Conservation (phyloP, 306 rosid species). For the Quercus suber region DNA sequence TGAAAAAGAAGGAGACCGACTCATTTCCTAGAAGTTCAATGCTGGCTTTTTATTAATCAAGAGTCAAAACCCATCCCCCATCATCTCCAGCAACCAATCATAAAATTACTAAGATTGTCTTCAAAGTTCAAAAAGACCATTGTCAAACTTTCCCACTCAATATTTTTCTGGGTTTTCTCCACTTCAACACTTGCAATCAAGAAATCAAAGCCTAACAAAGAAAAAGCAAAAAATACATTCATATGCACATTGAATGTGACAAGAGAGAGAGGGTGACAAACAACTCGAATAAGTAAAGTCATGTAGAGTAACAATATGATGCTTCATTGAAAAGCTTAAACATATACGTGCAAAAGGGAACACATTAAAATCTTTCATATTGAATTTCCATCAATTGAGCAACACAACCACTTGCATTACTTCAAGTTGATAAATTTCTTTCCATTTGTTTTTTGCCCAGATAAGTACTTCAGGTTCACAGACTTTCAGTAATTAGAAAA, state of each 20-base stretch:
- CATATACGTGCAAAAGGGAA: neutral
- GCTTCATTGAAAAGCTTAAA: neutral
- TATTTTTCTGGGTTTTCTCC: conserved; percentile 14
- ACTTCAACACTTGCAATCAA: conserved; percentile 13
- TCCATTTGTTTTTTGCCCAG: neutral
- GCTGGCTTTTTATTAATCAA: conserved; percentile 28
- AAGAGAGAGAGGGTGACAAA: neutral
- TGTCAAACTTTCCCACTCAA: conserved; percentile 11
- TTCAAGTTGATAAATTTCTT: neutral
- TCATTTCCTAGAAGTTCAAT: conserved; percentile 51
- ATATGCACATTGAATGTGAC: neutral
- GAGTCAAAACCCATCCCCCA: conserved; percentile 19
- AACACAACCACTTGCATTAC: conserved; percentile 12
- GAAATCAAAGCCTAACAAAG: conserved; percentile 27
- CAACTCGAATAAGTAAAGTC: neutral
- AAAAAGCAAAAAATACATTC: conserved; percentile 16
- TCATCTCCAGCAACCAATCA: conserved; percentile 27
- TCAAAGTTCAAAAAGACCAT: conserved; percentile 16
- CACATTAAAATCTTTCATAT: neutral
- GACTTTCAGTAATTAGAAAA: neutral
- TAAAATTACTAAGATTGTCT: conserved; percentile 28
- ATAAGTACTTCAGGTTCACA: conserved; percentile 7
- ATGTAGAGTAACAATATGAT: neutral
- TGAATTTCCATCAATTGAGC: neutral
- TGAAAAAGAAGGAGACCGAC: conserved; percentile 74